Base-by-base conservation (phyloP, 1,139 yeast genomes). In the Kodamaea derodonti region DNA sequence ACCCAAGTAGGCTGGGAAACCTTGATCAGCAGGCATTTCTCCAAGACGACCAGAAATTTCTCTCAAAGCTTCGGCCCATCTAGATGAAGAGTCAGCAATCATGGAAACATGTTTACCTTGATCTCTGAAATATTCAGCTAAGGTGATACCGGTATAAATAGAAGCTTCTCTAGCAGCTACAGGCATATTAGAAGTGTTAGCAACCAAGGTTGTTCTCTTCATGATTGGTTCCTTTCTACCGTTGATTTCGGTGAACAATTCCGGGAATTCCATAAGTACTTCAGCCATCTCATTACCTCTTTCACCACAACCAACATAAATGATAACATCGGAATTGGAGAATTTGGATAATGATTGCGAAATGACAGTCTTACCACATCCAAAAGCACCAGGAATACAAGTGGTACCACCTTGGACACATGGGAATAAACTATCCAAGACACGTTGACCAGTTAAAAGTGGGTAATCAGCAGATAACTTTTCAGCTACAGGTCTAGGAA, bases 21-120 rank as follows among this genome's bases (percentile, higher is more conserved):
- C 99, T 74, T 94, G 98, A 71, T 92, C 99, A 43, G 99, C 99
- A 60, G 99, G 99, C 99, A 92, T 92, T 74, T 94, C 99, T 67
- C 98, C 98, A 64, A 92, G 75, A 77, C 99, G 95, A 79, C 99
- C 99, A 36, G 97, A 90, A 63, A 92, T 83, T 77, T 92, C 99
- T 82, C 99, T 88, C 61, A 92, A 78, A 41, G 99, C 99, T 72
- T 92, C 99, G 32, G 99, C 99, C 99, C 99, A 92, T 77, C 99
- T 92, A 30, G 97, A 90, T 24, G 97, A 90, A 6, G 98, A 92
- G 65, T 92, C 99, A 42, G 99, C 99, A 84, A 92, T 92, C 97
- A 92, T 92, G 29, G 97, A 81, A 45, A 92, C 97, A 59, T 94
- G 75, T 75, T 92, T 92, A 72, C 99, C 99, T 74, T 92, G 98